phyloP scores from a whole-genome alignment of 1,284 basidiomycete species.

The Puccinia horiana region DNA sequence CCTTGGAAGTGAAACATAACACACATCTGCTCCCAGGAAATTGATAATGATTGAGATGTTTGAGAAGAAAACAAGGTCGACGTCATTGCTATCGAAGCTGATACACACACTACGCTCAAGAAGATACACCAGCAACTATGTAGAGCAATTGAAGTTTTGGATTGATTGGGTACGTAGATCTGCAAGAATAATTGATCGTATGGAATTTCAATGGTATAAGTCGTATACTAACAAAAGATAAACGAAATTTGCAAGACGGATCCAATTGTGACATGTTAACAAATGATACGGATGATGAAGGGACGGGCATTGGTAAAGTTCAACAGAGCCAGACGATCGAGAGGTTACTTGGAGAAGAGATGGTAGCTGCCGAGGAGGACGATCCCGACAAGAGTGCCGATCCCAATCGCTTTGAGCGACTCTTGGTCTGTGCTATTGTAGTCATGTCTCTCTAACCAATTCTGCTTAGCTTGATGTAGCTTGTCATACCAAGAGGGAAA shows the following conservation, averaged over 20 bases:
- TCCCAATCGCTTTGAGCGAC: background rate
- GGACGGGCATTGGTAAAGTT: background rate
- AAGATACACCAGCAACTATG: no score
- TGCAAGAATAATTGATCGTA: no score
- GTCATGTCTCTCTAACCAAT: conserved; percentile 1
- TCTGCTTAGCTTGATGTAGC: background rate
- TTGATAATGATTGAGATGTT: no score
- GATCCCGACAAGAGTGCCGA: conserved; percentile 18
- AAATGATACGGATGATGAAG: background rate
- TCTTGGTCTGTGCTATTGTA: conserved; percentile 1
- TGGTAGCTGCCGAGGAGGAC: conserved; percentile 13
- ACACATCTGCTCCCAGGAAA: no score
- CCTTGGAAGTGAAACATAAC: no score
- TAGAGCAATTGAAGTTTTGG: no score
- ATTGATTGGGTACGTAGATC: no score
- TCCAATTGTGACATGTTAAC: background rate
- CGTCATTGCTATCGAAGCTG: no score
- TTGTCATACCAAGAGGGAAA: conserved; percentile 4
- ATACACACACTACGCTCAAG: no score
- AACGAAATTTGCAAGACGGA: background rate
- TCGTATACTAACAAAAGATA: background rate
- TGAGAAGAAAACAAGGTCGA: no score
- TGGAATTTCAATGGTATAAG: background rate
- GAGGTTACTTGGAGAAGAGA: conserved; percentile 5
- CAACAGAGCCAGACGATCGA: background rate